These are phyloP conservation scores for Pisolithus albus DNA, from an alignment of 768 basidiomycete species.

Conservation along the genomic window DNA sequence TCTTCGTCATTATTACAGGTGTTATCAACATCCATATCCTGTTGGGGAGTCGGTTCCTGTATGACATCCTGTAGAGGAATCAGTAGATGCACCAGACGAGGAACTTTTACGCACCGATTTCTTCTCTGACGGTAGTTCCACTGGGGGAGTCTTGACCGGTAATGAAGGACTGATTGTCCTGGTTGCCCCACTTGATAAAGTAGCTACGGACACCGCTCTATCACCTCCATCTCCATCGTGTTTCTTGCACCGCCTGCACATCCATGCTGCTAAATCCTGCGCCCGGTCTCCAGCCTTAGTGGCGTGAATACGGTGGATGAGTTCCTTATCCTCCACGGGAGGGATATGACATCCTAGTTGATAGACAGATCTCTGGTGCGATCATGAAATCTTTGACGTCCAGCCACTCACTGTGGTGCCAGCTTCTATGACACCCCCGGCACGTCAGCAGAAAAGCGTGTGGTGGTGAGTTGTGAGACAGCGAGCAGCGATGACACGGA, in stretches of 20 bases:
- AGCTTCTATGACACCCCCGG: conserved; percentile 24
- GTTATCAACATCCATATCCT: neutral
- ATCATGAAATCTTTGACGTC: neutral
- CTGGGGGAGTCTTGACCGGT: neutral
- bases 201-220: neutral
- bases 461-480: conserved; percentile 18
- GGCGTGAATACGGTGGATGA: conserved; percentile 19
- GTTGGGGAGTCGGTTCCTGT: neutral
- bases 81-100: no score
- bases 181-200: neutral
- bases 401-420: conserved; percentile 28
- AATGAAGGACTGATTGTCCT: neutral
- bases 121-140: neutral
- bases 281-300: conserved; percentile 17
- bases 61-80: neutral
- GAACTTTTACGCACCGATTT: neutral
- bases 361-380: neutral
- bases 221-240: neutral
- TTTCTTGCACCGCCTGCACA: conserved; percentile 28
- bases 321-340: conserved; percentile 20
- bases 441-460: conserved; percentile 30
- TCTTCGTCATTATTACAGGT: conserved; percentile 3
- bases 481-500: conserved; percentile 20
- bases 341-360: conserved; percentile 29
- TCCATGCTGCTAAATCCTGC: conserved; percentile 21